These are phyloP conservation scores for Neolentinus lepideus DNA, from an alignment of 1,284 basidiomycete genomes.

Conservation along the genomic window DNA sequence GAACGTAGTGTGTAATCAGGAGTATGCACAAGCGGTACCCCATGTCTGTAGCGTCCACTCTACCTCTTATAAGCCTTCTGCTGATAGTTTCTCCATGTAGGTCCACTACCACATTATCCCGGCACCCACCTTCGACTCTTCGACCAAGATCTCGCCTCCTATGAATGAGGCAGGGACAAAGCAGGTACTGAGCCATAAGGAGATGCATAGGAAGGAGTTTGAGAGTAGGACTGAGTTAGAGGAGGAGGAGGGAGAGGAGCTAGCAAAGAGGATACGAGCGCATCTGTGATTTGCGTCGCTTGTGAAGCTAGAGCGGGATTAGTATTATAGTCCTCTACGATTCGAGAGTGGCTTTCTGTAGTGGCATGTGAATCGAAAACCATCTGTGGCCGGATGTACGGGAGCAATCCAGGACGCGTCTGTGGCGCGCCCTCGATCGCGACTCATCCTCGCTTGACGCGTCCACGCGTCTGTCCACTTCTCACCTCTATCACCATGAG, in stretches of 20 bases:
- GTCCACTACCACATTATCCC: conserved; percentile 79
- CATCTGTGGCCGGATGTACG: no score
- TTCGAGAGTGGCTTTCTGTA: no score
- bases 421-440: neutral
- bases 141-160: conserved; percentile 7
- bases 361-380: no score
- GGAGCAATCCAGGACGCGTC: neutral
- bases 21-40: conserved; percentile 76
- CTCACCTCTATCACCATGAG: neutral
- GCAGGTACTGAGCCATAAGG: conserved; percentile 30
- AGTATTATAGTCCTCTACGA: no score
- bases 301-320: neutral
- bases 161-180: conserved; percentile 9
- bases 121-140: conserved; percentile 42
- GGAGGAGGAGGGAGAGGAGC: conserved; percentile 43
- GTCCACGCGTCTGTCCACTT: neutral
- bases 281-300: conserved; percentile 23
- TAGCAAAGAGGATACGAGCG: conserved; percentile 40
- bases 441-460: neutral
- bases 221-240: conserved; percentile 50
- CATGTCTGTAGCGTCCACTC: conserved; percentile 42
- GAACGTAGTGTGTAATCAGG: conserved; percentile 74
- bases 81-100: conserved; percentile 23
- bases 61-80: neutral
- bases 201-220: conserved; percentile 54